Evolutionary conservation across 1,139 yeast genomes (phyloP), one percentile per base, ranked within the genome.

Genomic region (Candida anutae): DNA sequence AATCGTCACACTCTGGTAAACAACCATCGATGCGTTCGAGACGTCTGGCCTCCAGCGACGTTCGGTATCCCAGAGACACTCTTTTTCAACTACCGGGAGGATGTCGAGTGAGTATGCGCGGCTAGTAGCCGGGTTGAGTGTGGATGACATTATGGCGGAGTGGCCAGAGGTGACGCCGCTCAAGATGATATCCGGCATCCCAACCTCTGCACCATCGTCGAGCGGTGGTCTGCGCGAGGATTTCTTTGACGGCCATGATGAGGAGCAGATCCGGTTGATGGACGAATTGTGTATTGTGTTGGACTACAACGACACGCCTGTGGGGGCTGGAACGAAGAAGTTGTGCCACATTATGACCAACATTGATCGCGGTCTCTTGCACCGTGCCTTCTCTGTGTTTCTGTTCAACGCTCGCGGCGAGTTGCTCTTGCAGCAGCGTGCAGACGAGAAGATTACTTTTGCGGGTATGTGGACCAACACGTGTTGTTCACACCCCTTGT

Each of bases 391-490:
- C 51, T 84, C 95, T 16, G 96, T 88, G 17, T 90, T 90, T 49
- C 62, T 88, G 34, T 93, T 90, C 62, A 80, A 87, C 53, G 74
- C 71, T 25, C 74, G 83, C 28, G 77, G 77, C 34, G 71, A 80
- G 57, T 69, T 93, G 38, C 67, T 90, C 40, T 68, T 90, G 43
- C 98, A 90, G 58, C 94, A 85, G 58, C 76, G 99, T 45, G 97
- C 99, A 1, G 78, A 78, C 34, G 97, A 90, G 53, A 90, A 90
- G 57, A 90, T 90, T 59, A 90, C 99, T 1, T 90, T 90, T 56
- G 94, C 98, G 2, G 75, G 74, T 34, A 76, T 85, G 80, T 90
- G 99, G 99, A 90, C 99, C 23, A 90, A 90, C 54, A 93, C 99
- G 3, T 93, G 98, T 57, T 90, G 99, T 54, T 88, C 97, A 0